A percentile compares a stretch with the other conserved stretches of the same genome.
Conservation (phyloP, 2,329 filamentous ascomycete genomes). For the Colletotrichum sp. region DNA sequence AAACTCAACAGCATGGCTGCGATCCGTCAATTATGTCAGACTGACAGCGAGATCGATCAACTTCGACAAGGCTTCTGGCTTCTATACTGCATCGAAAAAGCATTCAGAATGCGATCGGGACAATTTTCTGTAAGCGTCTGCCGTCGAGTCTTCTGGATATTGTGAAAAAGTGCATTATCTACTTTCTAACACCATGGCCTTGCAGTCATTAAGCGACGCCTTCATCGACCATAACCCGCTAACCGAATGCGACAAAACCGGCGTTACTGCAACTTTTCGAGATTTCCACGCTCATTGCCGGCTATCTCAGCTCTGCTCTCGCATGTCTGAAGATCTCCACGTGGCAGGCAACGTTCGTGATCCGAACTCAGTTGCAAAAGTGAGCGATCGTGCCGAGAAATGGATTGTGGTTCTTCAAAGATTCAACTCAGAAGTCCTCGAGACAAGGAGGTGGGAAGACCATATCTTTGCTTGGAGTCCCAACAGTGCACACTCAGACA, state of each 20-base stretch:
- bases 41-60: background rate
- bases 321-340: background rate
- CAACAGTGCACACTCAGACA: background rate
- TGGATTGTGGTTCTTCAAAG: background rate
- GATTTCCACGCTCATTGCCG: background rate
- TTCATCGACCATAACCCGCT: background rate
- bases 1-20: background rate
- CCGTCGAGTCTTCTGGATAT: background rate
- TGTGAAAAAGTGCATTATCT: background rate
- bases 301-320: background rate
- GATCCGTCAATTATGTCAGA: background rate
- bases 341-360: background rate
- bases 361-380: background rate
- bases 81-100: background rate
- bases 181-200: background rate
- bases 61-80: background rate
- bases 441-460: background rate
- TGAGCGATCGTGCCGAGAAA: background rate
- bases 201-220: background rate
- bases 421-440: background rate
- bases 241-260: background rate
- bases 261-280: fast-evolving
- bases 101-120: background rate
- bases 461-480: background rate
- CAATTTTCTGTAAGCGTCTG: background rate